Conservation (phyloP, 2,329 filamentous ascomycete genomes). For the Dactylellina haptotyla region DNA sequence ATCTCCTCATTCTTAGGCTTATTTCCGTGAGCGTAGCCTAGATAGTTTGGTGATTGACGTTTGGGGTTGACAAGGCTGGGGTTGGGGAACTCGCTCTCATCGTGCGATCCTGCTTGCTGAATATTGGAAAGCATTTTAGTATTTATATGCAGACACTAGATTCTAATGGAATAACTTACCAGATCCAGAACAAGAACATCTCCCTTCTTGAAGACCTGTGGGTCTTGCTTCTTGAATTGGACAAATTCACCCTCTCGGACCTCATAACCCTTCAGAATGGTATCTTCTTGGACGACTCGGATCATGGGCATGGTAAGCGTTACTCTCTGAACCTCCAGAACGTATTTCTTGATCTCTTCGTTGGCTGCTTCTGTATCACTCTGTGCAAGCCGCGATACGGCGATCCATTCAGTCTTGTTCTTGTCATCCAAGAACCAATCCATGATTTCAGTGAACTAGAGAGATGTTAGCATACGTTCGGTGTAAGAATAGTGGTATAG, state of each 20-base stretch:
- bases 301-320: conserved; percentile 5
- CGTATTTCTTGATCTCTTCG: conserved; percentile 73
- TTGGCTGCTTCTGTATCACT: conserved; percentile 69
- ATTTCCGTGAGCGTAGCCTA: no score
- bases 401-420: not conserved
- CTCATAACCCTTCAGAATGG: not conserved
- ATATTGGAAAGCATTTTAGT: no score
- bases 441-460: conserved; percentile 5
- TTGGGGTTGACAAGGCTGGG: no score
- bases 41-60: no score
- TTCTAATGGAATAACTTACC: not conserved
- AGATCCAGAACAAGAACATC: conserved; percentile 1
- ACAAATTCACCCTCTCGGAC: not conserved
- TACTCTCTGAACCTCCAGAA: conserved; percentile 68
- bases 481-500: not conserved
- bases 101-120: no score
- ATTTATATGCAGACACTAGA: not conserved
- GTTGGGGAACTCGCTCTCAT: no score
- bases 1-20: no score
- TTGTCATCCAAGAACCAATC: not conserved
- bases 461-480: not conserved
- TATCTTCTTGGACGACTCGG: conserved; percentile 4
- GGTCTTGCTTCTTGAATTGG: conserved; percentile 2
- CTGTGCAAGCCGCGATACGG: conserved; percentile 64
- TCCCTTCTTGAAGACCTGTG: conserved; percentile 6